phyloP scores from a whole-genome alignment of 495 filamentous ascomycete species.

The Gamarada debralockiae region DNA sequence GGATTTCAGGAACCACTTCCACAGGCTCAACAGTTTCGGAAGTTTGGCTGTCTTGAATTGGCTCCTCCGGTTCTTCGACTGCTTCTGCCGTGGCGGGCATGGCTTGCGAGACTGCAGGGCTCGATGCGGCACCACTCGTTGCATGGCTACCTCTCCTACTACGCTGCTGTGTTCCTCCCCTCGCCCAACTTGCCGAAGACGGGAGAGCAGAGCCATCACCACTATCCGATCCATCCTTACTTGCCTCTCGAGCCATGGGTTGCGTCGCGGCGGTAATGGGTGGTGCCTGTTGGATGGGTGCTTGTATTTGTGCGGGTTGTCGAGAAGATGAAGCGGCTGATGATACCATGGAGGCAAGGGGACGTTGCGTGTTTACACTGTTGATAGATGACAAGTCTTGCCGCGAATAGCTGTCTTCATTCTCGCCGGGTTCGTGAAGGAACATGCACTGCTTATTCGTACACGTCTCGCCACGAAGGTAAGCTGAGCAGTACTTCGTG shows the following conservation, averaged over 20 bases:
- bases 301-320: conserved; percentile 36
- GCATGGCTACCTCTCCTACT: conserved; percentile 72
- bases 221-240: conserved; percentile 68
- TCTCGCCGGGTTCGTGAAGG: conserved; percentile 93
- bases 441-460: conserved; percentile 96
- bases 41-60: conserved; percentile 29
- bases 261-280: conserved; percentile 55
- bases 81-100: conserved; percentile 44
- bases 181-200: conserved; percentile 90
- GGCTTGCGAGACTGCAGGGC: conserved; percentile 66
- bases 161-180: conserved; percentile 65
- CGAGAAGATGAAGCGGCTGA: conserved; percentile 43
- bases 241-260: conserved; percentile 67
- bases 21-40: conserved; percentile 5
- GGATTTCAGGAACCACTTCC: conserved; percentile 24
- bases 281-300: conserved; percentile 42
- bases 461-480: conserved; percentile 87
- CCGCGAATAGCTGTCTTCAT: conserved; percentile 92
- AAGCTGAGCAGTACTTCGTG: conserved; percentile 98
- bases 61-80: conserved; percentile 26
- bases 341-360: conserved; percentile 41
- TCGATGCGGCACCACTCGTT: conserved; percentile 74
- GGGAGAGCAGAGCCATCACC: conserved; percentile 84
- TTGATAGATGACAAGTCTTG: conserved; percentile 97
- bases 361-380: conserved; percentile 73